Evolutionary conservation across 108 stramenopile genomes (phyloP).

Genomic region (Cyclotella cryptica): DNA sequence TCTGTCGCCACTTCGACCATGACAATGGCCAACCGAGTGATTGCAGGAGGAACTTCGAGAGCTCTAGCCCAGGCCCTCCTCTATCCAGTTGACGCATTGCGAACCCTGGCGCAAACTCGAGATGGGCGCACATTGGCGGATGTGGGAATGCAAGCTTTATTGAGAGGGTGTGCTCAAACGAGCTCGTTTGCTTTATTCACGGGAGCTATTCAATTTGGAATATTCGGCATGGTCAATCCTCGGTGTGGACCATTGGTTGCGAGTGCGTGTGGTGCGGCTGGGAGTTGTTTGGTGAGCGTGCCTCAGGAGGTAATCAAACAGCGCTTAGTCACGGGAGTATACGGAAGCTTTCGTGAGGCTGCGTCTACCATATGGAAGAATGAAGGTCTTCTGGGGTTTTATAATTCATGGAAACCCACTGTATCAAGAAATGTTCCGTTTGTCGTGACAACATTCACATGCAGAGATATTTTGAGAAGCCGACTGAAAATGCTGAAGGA

Average conservation of each 20-base stretch:
- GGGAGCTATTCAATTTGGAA: constrained; percentile 70
- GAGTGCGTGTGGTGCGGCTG: constrained; percentile 57
- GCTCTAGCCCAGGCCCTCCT: constrained; percentile 59
- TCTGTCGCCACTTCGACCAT: no score
- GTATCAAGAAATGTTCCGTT: constrained; percentile 75
- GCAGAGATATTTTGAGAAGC: constrained; percentile 49
- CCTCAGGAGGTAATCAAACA: constrained; percentile 85
- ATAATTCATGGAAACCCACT: constrained; percentile 68
- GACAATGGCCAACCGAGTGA: constrained; percentile 27
- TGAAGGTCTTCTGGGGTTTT: constrained; percentile 71
- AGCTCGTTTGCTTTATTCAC: constrained; percentile 68
- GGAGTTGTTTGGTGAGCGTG: constrained; percentile 64
- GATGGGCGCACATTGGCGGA: constrained; percentile 64
- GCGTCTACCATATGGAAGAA: constrained; percentile 51
- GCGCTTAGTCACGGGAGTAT: constrained; percentile 69
- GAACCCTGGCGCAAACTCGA: constrained; percentile 76
- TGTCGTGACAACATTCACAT: constrained; percentile 67
- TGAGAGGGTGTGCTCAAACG: constrained; percentile 66
- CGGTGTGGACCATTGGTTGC: constrained; percentile 51
- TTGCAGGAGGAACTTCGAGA: constrained; percentile 66
- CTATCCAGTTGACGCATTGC: constrained; percentile 77
- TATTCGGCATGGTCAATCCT: constrained; percentile 48
- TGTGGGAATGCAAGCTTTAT: constrained; percentile 50
- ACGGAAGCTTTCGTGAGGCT: constrained; percentile 67
- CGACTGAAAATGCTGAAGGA: constrained; percentile 14